Evolutionary conservation across 202 grass and related monocot genomes (phyloP).

Genomic region (Zizania palustris): DNA sequence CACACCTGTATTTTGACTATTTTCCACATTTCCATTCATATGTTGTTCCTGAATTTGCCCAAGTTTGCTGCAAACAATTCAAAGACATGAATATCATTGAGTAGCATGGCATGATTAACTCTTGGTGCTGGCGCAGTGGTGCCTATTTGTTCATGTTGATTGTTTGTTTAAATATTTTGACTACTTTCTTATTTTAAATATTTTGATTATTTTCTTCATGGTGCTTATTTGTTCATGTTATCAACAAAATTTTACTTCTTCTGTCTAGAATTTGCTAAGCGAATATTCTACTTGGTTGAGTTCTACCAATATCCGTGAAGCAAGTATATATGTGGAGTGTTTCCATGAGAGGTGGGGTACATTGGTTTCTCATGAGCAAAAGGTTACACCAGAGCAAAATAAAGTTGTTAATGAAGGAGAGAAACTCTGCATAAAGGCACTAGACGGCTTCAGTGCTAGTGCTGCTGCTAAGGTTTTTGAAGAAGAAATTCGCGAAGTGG

Average conservation of each 20-base stretch:
- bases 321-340: constrained; percentile 65
- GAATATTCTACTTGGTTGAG: constrained; percentile 84
- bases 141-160: background rate
- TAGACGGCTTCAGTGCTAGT: constrained; percentile 70
- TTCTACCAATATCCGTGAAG: constrained; percentile 75
- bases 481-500: constrained; percentile 91
- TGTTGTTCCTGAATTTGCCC: background rate
- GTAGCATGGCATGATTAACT: background rate
- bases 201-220: constrained; percentile 31
- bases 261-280: constrained; percentile 60
- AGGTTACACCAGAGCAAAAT: constrained; percentile 43
- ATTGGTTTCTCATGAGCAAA: constrained; percentile 59
- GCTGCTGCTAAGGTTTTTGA: constrained; percentile 82
- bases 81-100: background rate
- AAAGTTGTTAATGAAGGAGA: constrained; percentile 48
- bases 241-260: constrained; percentile 33
- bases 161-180: constrained; percentile 23
- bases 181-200: background rate
- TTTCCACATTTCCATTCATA: constrained; percentile 13
- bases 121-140: background rate
- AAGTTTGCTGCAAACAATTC: constrained; percentile 5
- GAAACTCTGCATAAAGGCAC: constrained; percentile 58
- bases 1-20: constrained; percentile 22
- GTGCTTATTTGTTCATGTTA: constrained; percentile 31
- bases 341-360: constrained; percentile 60